Evolutionary conservation across 164 flowering plant genomes (phyloP), one percentile per base, ranked within the genome.

Genomic region (Saururus chinensis): DNA sequence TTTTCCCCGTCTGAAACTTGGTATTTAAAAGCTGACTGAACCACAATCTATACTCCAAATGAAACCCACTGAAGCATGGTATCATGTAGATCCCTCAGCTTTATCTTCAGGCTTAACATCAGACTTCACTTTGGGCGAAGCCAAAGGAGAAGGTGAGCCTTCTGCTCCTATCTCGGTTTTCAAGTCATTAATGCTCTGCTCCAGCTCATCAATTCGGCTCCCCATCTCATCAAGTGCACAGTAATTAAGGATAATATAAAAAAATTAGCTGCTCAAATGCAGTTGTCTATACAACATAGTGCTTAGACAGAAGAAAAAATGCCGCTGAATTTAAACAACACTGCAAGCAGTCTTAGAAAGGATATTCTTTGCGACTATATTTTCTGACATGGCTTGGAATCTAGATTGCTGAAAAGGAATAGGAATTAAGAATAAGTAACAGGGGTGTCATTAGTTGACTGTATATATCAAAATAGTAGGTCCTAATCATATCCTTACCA

Each of bases 281-380:
- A n/a, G n/a, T n/a, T n/a, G n/a, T n/a, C n/a, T n/a, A n/a, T n/a
- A n/a, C n/a, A n/a, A n/a, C n/a, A n/a, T n/a, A n/a, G n/a, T n/a
- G n/a, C n/a, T n/a, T n/a, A n/a, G n/a, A n/a, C n/a, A n/a, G n/a
- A n/a, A n/a, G n/a, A n/a, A n/a, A n/a, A n/a, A n/a, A n/a, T n/a
- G n/a, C n/a, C 5, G 14, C 11, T 12, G 49, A 45, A 17, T 45
- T 8, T 45, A 45, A 2, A 45, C 14, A 12, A 12, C 14, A 12
- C 2, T 8, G 49, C 17, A 45, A 17, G 14, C 17, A 1, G n/a
- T n/a, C 17, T 7, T 12, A 45, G 1, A 77, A 89, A 88, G 98
- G 96, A 89, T 92, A 92, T 92, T 87, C 77, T 92, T 92, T 17
- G 86, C 69, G 42, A 89, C 80, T 66, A 89, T 92, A 61, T 87